Evolutionary conservation across 257 asterid genomes (phyloP).

Genomic region (Nicotiana otophora): DNA sequence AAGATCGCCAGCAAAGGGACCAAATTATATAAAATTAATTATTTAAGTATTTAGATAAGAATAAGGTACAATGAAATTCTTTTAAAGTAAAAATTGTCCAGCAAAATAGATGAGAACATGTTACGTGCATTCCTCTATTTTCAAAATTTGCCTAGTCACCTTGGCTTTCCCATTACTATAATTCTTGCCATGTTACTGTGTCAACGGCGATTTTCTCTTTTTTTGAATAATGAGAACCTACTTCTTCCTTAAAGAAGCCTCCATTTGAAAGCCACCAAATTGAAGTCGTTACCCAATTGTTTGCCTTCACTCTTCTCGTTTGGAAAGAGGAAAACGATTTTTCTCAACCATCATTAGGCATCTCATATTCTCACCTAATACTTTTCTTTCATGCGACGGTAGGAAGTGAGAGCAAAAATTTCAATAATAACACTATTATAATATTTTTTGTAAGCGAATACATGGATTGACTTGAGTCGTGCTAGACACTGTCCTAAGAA

Average conservation of each 20-base stretch:
- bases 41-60: not conserved
- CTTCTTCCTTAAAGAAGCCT: not conserved
- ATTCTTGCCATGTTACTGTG: not conserved
- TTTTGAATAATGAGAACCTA: too few relatives aligned
- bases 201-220: not conserved
- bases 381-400: not conserved
- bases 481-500: too few relatives aligned
- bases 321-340: too few relatives aligned
- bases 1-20: not conserved
- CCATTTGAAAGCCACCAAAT: not conserved
- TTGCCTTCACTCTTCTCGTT: too few relatives aligned
- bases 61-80: not conserved
- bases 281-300: not conserved
- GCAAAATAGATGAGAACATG: not conserved
- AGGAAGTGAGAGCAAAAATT: too few relatives aligned
- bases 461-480: too few relatives aligned
- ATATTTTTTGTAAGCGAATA: too few relatives aligned
- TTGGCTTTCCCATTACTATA: not conserved
- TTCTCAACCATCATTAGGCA: not conserved
- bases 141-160: not conserved
- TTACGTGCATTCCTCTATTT: not conserved
- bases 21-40: too few relatives aligned
- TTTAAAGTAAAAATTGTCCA: not conserved
- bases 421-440: too few relatives aligned
- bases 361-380: not conserved